Conservation (phyloP, 108 stramenopile species). For the Skeletonema costatum region DNA sequence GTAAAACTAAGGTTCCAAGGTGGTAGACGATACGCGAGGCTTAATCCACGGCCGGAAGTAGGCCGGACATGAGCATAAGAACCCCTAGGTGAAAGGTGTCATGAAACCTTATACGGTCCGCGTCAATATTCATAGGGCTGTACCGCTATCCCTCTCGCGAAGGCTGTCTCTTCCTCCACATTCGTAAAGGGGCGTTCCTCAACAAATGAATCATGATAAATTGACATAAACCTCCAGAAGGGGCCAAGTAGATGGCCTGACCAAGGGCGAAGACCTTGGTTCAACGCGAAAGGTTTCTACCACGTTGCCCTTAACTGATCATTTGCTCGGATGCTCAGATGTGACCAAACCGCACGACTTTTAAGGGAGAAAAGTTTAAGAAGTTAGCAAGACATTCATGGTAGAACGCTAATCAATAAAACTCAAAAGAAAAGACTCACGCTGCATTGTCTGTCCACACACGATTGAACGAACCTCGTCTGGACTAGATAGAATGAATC, state of each 20-base stretch:
- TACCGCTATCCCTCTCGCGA: constrained; percentile 73
- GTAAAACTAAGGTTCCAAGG: constrained; percentile 71
- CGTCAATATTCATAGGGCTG: constrained; percentile 62
- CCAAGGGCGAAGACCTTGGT: constrained; percentile 65
- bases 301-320: constrained; percentile 79
- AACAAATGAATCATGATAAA: constrained; percentile 85
- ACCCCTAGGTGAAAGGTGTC: no score
- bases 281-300: constrained; percentile 77
- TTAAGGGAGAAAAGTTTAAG: constrained; percentile 19
- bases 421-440: no score
- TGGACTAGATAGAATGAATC: constrained; percentile 16
- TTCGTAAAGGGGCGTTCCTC: constrained; percentile 81
- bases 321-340: constrained; percentile 55
- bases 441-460: constrained; percentile 5
- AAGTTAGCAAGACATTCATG: no score
- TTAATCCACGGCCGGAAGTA: no score
- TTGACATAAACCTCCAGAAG: constrained; percentile 40
- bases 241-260: background rate
- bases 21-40: no score
- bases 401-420: no score
- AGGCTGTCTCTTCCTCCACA: constrained; percentile 68
- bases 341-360: constrained; percentile 55
- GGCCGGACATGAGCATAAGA: no score
- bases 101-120: no score
- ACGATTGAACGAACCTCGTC: constrained; percentile 29